Conservation (phyloP, 768 basidiomycete species). For the Termitomyces sp. region DNA sequence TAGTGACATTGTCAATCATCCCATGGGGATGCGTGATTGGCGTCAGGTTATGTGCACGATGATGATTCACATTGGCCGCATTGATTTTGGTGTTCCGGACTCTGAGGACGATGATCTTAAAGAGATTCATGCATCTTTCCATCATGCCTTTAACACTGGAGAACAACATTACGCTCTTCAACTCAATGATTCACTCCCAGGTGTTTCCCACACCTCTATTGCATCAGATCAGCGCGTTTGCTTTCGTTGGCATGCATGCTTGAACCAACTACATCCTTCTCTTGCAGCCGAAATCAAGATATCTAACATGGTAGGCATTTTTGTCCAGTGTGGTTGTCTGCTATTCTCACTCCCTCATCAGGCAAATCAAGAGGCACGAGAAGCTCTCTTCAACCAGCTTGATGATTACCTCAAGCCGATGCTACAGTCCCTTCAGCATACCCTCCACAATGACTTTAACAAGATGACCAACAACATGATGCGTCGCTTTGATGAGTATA, state of each 20-base stretch:
- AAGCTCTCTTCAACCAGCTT: not conserved
- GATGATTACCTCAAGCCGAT: not conserved
- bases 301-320: no score
- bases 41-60: not conserved
- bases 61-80: not conserved
- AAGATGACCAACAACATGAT: not conserved
- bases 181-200: not conserved
- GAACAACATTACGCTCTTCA: not conserved
- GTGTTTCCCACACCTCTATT: not conserved
- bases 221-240: slow-evolving; percentile 1
- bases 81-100: not conserved
- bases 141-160: not conserved
- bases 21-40: not conserved
- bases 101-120: not conserved
- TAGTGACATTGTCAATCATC: not conserved
- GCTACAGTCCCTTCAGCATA: not conserved
- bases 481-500: not conserved
- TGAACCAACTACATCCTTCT: slow-evolving; percentile 1
- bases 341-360: no score
- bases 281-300: no score
- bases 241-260: not conserved
- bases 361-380: not conserved
- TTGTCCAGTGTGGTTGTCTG: no score
- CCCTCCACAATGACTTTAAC: not conserved
- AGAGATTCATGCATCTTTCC: not conserved